These are phyloP conservation scores for Phaeolepiota aurea DNA, from an alignment of 768 basidiomycete species.

Conservation along the genomic window DNA sequence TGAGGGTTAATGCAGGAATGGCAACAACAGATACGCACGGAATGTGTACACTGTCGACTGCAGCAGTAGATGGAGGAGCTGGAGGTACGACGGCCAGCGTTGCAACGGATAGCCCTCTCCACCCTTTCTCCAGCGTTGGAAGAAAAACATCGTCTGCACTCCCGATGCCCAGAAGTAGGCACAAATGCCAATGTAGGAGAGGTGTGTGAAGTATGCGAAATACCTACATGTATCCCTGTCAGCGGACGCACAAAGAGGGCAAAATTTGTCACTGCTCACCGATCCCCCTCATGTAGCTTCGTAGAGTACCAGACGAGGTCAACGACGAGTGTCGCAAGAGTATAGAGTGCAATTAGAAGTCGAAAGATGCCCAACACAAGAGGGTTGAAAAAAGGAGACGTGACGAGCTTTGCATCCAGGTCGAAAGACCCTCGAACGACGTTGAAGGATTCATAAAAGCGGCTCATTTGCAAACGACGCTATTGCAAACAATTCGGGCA, in stretches of 20 bases:
- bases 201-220: slow-evolving; percentile 59
- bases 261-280: slow-evolving; percentile 11
- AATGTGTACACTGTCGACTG: slow-evolving; percentile 41
- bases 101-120: slow-evolving; percentile 41
- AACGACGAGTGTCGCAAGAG: slow-evolving; percentile 31
- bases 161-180: slow-evolving; percentile 57
- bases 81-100: slow-evolving; percentile 45
- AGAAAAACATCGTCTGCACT: slow-evolving; percentile 40
- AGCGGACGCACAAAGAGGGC: background rate
- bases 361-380: slow-evolving; percentile 35
- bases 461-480: background rate
- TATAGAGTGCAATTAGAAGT: slow-evolving; percentile 41
- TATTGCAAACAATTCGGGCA: background rate
- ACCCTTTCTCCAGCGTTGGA: slow-evolving; percentile 9
- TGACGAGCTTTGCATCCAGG: slow-evolving; percentile 26
- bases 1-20: too few relatives aligned
- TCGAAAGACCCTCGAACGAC: slow-evolving; percentile 19
- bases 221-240: slow-evolving; percentile 30
- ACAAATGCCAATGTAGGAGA: slow-evolving; percentile 52
- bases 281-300: slow-evolving; percentile 16
- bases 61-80: slow-evolving; percentile 47
- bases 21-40: slow-evolving; percentile 33
- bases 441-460: background rate
- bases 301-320: slow-evolving; percentile 23
- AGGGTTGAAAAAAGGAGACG: slow-evolving; percentile 42